Conservation (phyloP, 2,329 filamentous ascomycete species). For the Alternaria burnsii region DNA sequence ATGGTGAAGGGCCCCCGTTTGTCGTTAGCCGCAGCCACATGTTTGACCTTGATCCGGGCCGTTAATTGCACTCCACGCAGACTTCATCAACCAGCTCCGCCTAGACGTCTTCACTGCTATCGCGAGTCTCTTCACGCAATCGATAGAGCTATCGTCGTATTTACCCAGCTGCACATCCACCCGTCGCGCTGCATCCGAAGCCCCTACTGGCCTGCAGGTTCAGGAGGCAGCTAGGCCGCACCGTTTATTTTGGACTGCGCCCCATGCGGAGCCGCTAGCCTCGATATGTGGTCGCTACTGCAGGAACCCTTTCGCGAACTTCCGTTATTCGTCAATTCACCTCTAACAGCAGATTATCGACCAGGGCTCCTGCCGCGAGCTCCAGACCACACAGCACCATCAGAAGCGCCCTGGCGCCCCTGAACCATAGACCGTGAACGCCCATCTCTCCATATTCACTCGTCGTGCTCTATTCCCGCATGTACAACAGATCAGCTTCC, state of each 20-base stretch:
- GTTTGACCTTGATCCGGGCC: slow-evolving; percentile 32
- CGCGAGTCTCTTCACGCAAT: slow-evolving; percentile 11
- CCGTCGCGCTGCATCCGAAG: slow-evolving; percentile 13
- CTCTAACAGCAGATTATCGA: slow-evolving; percentile 24
- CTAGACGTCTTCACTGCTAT: neutral
- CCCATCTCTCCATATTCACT: neutral
- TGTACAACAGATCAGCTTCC: neutral
- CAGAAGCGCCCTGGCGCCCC: slow-evolving; percentile 34
- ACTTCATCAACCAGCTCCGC: neutral
- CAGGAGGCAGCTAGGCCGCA: slow-evolving; percentile 28
- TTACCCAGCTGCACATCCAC: slow-evolving; percentile 17
- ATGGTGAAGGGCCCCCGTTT: slow-evolving; percentile 20
- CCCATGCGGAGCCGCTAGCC: slow-evolving; percentile 16
- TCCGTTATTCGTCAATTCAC: slow-evolving; percentile 32
- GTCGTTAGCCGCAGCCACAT: slow-evolving; percentile 31
- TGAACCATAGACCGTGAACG: slow-evolving; percentile 20
- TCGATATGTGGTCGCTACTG: slow-evolving; percentile 19
- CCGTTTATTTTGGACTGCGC: slow-evolving; percentile 33
- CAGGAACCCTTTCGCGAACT: slow-evolving; percentile 29
- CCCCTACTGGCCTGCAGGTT: slow-evolving; percentile 15
- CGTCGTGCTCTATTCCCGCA: neutral
- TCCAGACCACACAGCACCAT: slow-evolving; percentile 23
- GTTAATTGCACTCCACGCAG: slow-evolving; percentile 19
- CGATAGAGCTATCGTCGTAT: slow-evolving; percentile 18
- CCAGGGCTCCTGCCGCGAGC: slow-evolving; percentile 21